Evolutionary conservation across 1,284 basidiomycete species (phyloP).

Genomic region (Thelephora terrestris): DNA sequence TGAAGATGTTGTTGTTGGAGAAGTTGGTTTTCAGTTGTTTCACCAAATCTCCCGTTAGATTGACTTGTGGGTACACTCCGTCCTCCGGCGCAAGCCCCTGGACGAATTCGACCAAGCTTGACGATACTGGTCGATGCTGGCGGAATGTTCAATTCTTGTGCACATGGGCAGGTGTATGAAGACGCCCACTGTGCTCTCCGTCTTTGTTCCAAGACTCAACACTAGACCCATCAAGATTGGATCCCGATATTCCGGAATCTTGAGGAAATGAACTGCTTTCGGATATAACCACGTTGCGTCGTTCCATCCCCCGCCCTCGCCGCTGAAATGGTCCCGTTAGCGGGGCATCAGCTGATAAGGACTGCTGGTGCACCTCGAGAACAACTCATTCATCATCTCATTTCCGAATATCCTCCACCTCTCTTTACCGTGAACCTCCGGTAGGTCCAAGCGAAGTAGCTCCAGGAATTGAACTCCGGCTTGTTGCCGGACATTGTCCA

Average conservation of each 20-base stretch:
- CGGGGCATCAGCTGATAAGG: constrained; percentile 16
- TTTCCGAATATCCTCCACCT: constrained; percentile 42
- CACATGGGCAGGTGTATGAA: not conserved
- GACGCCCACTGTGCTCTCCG: constrained; percentile 65
- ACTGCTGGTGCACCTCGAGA: constrained; percentile 31
- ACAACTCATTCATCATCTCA: constrained; percentile 39
- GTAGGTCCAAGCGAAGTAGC: constrained; percentile 37
- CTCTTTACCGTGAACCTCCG: constrained; percentile 26
- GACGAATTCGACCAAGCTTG: constrained; percentile 50
- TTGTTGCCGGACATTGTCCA: constrained; percentile 81
- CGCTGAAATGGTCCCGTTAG: constrained; percentile 9
- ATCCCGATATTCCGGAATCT: constrained; percentile 48
- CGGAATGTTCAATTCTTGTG: constrained; percentile 9
- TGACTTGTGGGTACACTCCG: constrained; percentile 33
- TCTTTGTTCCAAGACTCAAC: constrained; percentile 70
- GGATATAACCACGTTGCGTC: constrained; percentile 66
- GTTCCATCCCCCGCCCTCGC: constrained; percentile 44
- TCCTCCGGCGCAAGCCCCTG: constrained; percentile 24
- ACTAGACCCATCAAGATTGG: constrained; percentile 66
- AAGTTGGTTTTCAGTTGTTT: constrained; percentile 42
- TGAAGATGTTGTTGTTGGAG: constrained; percentile 57
- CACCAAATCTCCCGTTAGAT: constrained; percentile 46
- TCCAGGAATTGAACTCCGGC: constrained; percentile 57
- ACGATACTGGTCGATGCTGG: constrained; percentile 61
- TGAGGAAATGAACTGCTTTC: constrained; percentile 58